phyloP scores from a whole-genome alignment of 2,329 filamentous ascomycete genomes.

The Penicillium sp. region DNA sequence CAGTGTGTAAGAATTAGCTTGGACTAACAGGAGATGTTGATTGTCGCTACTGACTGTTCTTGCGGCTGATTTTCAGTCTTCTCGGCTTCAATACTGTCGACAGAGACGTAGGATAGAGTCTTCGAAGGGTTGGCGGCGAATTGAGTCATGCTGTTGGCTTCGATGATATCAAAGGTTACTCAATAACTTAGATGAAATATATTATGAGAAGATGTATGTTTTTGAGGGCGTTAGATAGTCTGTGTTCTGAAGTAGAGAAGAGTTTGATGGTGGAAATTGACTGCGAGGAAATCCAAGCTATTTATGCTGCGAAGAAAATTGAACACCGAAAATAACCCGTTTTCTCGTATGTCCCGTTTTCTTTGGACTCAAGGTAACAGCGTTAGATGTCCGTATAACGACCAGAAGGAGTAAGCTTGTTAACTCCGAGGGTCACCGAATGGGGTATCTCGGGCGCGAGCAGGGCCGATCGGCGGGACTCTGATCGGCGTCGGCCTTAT shows the following conservation, averaged over 20 bases:
- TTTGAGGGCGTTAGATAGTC: too few relatives aligned
- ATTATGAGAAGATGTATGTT: too few relatives aligned
- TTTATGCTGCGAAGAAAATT: background rate
- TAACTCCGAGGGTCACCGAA: background rate
- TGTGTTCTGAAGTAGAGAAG: background rate
- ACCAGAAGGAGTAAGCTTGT: background rate
- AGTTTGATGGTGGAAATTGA: background rate
- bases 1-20: background rate
- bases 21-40: background rate
- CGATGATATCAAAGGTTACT: background rate
- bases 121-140: background rate
- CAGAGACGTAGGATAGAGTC: background rate
- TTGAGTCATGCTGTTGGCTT: background rate
- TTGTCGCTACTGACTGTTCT: background rate
- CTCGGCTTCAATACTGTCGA: background rate
- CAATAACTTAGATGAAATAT: too few relatives aligned
- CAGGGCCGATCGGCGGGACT: background rate
- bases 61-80: background rate
- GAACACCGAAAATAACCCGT: too few relatives aligned
- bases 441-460: background rate
- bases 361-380: background rate
- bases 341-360: background rate
- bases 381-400: background rate
- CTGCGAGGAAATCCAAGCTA: background rate
- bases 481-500: background rate